Conservation (phyloP, 441 rosid species). For the Pelargonium myrrhifolium region DNA sequence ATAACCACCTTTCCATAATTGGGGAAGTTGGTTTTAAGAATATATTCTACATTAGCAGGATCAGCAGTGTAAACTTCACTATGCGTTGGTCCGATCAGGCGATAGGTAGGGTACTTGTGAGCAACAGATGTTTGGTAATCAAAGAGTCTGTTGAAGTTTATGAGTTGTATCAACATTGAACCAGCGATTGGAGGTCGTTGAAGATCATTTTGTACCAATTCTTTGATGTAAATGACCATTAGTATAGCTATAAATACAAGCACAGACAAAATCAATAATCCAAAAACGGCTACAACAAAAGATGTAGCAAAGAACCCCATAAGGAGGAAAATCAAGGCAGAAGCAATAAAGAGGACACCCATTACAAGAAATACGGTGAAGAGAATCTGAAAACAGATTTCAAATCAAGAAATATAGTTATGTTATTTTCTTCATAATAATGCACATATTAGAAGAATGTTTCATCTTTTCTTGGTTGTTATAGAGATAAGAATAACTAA, state of each 20-base stretch:
- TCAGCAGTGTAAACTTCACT: conserved; percentile 33
- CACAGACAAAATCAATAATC: conserved; percentile 15
- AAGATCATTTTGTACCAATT: conserved; percentile 15
- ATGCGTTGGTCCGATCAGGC: conserved; percentile 20
- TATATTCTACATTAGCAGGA: conserved; percentile 34
- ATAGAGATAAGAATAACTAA: too few relatives aligned
- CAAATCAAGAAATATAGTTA: background rate
- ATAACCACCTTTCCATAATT: conserved; percentile 36
- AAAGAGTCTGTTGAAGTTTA: conserved; percentile 26
- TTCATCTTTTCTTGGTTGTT: too few relatives aligned
- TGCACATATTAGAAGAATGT: too few relatives aligned
- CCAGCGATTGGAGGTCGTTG: conserved; percentile 35
- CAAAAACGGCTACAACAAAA: conserved; percentile 18
- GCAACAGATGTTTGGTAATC: conserved; percentile 37
- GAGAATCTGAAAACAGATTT: background rate
- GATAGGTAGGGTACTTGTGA: conserved; percentile 25
- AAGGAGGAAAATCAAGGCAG: conserved; percentile 15
- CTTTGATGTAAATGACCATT: conserved; percentile 20
- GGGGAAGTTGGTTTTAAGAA: conserved; percentile 38
- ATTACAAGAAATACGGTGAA: background rate
- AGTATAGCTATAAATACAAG: conserved; percentile 9
- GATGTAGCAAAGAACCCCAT: conserved; percentile 15
- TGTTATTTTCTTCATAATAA: background rate
- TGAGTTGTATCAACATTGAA: conserved; percentile 24
- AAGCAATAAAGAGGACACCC: conserved; percentile 20